Evolutionary conservation across 2,329 filamentous ascomycete genomes (phyloP).

Genomic region (Trichophaea hybrida): DNA sequence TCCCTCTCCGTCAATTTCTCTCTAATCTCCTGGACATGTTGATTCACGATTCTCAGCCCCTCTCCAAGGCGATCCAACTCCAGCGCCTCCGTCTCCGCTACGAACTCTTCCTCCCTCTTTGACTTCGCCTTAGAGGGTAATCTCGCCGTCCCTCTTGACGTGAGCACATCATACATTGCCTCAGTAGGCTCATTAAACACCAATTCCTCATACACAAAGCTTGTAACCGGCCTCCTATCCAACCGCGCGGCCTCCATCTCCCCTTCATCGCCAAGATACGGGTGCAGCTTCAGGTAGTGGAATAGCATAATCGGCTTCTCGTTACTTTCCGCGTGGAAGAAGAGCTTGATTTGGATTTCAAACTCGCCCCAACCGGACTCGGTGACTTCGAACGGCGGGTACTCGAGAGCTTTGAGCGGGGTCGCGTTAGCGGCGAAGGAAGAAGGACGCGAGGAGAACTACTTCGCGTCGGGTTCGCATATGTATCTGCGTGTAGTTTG

Average conservation of each 20-base stretch:
- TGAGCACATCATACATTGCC: conserved; percentile 77
- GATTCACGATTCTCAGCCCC: conserved; percentile 25
- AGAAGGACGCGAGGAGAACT: conserved; percentile 4
- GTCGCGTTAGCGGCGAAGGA: background rate
- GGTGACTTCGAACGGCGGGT: conserved; percentile 65
- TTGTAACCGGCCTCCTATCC: conserved; percentile 47
- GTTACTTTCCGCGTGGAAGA: conserved; percentile 72
- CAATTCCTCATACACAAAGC: conserved; percentile 82
- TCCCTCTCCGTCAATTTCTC: conserved; percentile 27
- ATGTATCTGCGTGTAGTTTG: conserved; percentile 83
- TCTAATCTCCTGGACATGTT: conserved; percentile 25
- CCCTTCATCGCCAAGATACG: conserved; percentile 65
- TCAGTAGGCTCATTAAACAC: conserved; percentile 96
- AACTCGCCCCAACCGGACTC: conserved; percentile 99
- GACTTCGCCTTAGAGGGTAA: conserved; percentile 18
- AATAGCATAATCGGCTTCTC: conserved; percentile 93
- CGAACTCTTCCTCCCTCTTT: conserved; percentile 23
- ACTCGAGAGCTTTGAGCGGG: conserved; percentile 45
- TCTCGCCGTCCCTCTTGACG: conserved; percentile 33
- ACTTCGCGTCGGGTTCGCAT: conserved; percentile 72
- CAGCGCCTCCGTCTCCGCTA: conserved; percentile 25
- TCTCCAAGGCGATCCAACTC: conserved; percentile 26
- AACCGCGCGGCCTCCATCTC: conserved; percentile 32
- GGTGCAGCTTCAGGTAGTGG: conserved; percentile 80
- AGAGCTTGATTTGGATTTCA: conserved; percentile 86